A percentile compares a stretch with the other conserved stretches of the same genome.
These are phyloP conservation scores for Gamarada debralockiae DNA, from an alignment of 495 filamentous ascomycete species.

Conservation along the genomic window DNA sequence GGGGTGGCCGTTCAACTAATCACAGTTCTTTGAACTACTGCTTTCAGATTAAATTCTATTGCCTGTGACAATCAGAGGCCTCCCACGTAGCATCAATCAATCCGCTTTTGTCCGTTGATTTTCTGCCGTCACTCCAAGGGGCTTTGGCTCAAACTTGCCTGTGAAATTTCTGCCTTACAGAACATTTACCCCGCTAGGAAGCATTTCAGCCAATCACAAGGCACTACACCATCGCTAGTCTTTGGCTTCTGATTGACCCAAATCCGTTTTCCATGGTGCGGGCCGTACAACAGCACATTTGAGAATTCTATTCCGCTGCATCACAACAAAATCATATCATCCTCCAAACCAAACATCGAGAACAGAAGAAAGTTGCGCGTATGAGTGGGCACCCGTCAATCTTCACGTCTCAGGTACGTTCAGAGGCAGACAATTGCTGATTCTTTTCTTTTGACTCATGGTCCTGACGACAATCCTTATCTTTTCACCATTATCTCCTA, in stretches of 20 bases:
- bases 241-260: neutral
- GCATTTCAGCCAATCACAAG: neutral
- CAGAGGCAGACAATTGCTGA: neutral
- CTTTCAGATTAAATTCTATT: too few relatives aligned
- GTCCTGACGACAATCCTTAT: neutral
- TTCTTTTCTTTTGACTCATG: slow-evolving; percentile 17
- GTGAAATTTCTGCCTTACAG: neutral
- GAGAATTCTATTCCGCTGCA: too few relatives aligned
- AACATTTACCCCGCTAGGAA: neutral
- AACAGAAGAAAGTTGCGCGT: slow-evolving; percentile 46
- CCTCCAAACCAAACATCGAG: neutral
- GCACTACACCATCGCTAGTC: neutral
- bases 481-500: slow-evolving; percentile 15
- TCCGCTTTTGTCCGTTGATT: neutral
- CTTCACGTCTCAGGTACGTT: slow-evolving; percentile 93
- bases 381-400: slow-evolving; percentile 92
- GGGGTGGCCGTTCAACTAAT: too few relatives aligned
- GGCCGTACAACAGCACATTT: too few relatives aligned
- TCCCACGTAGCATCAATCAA: slow-evolving; percentile 4
- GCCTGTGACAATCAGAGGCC: too few relatives aligned
- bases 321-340: too few relatives aligned
- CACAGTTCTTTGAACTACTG: too few relatives aligned
- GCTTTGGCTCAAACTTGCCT: too few relatives aligned
- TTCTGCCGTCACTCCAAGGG: neutral
- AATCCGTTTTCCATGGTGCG: too few relatives aligned